phyloP scores from a whole-genome alignment of 2,329 filamentous ascomycete genomes.

The Fusarium sp. region DNA sequence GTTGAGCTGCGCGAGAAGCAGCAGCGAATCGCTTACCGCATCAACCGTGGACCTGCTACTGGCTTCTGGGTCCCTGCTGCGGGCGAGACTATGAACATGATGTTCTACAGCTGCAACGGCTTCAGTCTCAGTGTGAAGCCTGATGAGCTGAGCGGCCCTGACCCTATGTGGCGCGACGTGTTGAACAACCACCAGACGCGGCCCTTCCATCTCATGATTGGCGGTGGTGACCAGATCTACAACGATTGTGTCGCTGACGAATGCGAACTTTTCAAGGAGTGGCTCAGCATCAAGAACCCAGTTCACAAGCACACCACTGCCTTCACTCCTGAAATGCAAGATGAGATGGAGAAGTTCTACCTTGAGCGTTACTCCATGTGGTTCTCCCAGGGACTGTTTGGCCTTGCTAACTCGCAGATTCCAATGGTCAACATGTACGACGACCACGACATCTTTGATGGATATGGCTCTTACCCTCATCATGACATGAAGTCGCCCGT shows the following conservation, averaged over 20 bases:
- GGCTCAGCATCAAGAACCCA: conserved; percentile 85
- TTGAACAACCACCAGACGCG: conserved; percentile 90
- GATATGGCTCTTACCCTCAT: conserved; percentile 92
- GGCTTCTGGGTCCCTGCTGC: conserved; percentile 94
- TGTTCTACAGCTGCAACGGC: conserved; percentile 98
- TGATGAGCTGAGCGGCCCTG: conserved; percentile 87
- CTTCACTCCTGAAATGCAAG: conserved; percentile 85
- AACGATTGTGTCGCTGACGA: conserved; percentile 87
- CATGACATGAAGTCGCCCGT: conserved; percentile 92
- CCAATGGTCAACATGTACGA: conserved; percentile 99
- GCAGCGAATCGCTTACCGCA: conserved; percentile 91
- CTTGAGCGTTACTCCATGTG: conserved; percentile 90
- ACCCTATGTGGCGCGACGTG: conserved; percentile 97
- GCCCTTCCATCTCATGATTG: conserved; percentile 98
- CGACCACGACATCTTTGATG: conserved; percentile 92
- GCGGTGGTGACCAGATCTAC: conserved; percentile 96
- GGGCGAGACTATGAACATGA: conserved; percentile 93
- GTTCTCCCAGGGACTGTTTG: conserved; percentile 96
- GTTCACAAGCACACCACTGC: conserved; percentile 82
- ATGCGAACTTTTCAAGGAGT: conserved; percentile 82
- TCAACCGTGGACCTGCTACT: conserved; percentile 89
- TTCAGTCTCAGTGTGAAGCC: conserved; percentile 86
- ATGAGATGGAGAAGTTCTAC: conserved; percentile 90
- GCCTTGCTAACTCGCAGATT: conserved; percentile 93
- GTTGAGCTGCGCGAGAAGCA: conserved; percentile 84